These are phyloP conservation scores for Penicillium janthinellum DNA, from an alignment of 2,329 filamentous ascomycete species.

Conservation along the genomic window DNA sequence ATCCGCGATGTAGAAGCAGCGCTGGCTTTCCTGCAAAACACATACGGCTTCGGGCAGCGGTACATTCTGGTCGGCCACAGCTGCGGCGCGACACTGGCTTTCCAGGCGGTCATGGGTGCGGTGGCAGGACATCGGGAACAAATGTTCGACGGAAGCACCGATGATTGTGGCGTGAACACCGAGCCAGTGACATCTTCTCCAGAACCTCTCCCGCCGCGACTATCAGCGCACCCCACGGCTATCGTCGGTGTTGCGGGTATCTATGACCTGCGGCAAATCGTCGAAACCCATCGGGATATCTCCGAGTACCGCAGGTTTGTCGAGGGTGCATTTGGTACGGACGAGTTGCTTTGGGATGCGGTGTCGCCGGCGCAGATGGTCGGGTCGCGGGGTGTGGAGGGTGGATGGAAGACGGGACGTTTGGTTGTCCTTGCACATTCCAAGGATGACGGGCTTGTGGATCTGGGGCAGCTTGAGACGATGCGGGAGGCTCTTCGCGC, in stretches of 20 bases:
- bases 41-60: conserved; percentile 40
- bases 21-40: conserved; percentile 44
- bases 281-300: conserved; percentile 35
- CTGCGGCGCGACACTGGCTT: conserved; percentile 50
- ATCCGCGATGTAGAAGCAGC: conserved; percentile 46
- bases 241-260: conserved; percentile 50
- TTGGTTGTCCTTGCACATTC: conserved; percentile 47
- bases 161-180: conserved; percentile 9
- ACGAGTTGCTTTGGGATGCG: conserved; percentile 41
- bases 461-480: conserved; percentile 38
- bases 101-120: conserved; percentile 45
- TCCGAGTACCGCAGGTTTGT: conserved; percentile 44
- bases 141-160: conserved; percentile 3
- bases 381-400: conserved; percentile 33
- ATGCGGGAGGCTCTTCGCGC: conserved; percentile 56
- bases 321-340: conserved; percentile 45
- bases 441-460: conserved; percentile 45
- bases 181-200: conserved; percentile 17
- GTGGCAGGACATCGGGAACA: conserved; percentile 20
- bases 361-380: conserved; percentile 43
- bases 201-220: conserved; percentile 11
- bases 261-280: conserved; percentile 45
- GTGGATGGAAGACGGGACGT: conserved; percentile 38
- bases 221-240: conserved; percentile 35
- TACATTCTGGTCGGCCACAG: conserved; percentile 52